phyloP scores from a whole-genome alignment of 2,329 filamentous ascomycete species.

The Cladophialophora psammophila region DNA sequence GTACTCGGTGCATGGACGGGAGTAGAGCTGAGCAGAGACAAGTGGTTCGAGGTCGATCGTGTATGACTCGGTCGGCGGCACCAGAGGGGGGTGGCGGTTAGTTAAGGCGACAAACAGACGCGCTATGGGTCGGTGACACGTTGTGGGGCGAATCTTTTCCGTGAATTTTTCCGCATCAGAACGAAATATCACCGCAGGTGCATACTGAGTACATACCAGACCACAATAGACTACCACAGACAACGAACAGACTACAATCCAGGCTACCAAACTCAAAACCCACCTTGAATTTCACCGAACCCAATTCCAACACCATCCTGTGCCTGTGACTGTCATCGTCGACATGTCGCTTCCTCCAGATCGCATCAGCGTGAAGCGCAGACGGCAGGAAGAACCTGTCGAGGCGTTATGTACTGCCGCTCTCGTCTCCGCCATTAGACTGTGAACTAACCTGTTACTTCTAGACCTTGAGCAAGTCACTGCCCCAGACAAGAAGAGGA shows the following conservation, averaged over 20 bases:
- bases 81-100: not conserved
- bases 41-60: no score
- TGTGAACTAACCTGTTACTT: constrained; percentile 12
- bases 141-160: not conserved
- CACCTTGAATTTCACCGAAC: not conserved
- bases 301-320: not conserved
- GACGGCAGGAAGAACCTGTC: constrained; percentile 64
- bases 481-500: constrained; percentile 54
- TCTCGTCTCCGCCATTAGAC: not conserved
- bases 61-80: no score
- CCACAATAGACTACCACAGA: no score
- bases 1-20: no score
- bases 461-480: constrained; percentile 54
- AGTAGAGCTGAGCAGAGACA: no score
- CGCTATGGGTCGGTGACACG: not conserved
- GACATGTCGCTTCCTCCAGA: constrained; percentile 58
- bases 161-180: not conserved
- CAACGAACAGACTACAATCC: no score
- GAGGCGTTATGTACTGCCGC: constrained; percentile 57
- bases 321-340: not conserved
- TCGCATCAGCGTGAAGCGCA: constrained; percentile 63
- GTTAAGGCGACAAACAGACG: not conserved
- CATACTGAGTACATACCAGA: no score
- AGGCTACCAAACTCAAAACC: not conserved
- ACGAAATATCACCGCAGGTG: not conserved